These are phyloP conservation scores for Rhizoclosmatium globosum DNA, from an alignment of 192 early-diverging fungal genomes.

Conservation along the genomic window DNA sequence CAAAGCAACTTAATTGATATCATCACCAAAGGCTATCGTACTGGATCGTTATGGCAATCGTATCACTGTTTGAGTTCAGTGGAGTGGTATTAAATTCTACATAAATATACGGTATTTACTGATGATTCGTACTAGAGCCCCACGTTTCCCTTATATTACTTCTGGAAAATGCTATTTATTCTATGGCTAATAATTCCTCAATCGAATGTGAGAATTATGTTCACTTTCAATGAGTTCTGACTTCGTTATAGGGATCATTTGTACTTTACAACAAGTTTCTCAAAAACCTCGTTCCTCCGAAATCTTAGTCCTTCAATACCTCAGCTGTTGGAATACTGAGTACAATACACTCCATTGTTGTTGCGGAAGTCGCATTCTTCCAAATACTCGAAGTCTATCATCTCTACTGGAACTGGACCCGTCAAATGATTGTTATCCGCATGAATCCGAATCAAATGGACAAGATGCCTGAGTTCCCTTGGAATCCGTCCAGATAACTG, in stretches of 20 bases:
- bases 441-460: neutral
- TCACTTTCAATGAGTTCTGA: neutral
- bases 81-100: neutral
- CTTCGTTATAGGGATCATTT: neutral
- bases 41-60: conserved; percentile 8
- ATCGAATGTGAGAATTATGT: neutral
- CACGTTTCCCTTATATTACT: conserved; percentile 21
- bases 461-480: neutral
- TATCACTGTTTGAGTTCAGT: conserved; percentile 5
- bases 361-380: neutral
- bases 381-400: neutral
- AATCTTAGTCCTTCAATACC: neutral
- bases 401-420: neutral
- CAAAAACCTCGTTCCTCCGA: neutral
- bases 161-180: conserved; percentile 19
- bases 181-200: conserved; percentile 18
- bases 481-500: neutral
- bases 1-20: neutral
- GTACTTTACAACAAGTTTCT: neutral
- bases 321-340: neutral
- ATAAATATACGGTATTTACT: neutral
- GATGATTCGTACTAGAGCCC: neutral
- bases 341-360: neutral
- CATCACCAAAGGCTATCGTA: neutral
- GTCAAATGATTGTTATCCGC: neutral